Percentiles rank a stretch among this genome's conserved stretches.
Evolutionary conservation across 2,329 filamentous ascomycete species (phyloP).

Genomic region (Claviceps citrina): DNA sequence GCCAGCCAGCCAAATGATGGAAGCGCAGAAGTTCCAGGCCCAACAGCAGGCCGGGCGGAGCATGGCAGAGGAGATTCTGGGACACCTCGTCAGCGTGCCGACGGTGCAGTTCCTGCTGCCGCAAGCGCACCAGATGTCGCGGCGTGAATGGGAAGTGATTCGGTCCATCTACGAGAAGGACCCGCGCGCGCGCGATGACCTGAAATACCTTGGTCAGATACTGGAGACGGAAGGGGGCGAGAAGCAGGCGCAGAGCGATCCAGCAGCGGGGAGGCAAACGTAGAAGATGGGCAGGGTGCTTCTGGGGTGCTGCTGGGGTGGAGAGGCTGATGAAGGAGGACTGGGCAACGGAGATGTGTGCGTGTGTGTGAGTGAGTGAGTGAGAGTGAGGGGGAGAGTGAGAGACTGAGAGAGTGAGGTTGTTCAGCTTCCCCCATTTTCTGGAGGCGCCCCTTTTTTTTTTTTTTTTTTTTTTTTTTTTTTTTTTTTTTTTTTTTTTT

Average conservation of each 20-base stretch:
- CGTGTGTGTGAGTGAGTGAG: too few relatives aligned
- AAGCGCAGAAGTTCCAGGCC: constrained; percentile 24
- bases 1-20: constrained; percentile 11
- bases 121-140: constrained; percentile 51
- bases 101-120: constrained; percentile 55
- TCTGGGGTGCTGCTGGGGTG: background rate
- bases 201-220: constrained; percentile 38
- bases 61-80: constrained; percentile 48
- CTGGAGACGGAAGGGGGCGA: constrained; percentile 32
- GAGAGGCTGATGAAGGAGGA: background rate
- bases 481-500: too few relatives aligned
- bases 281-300: background rate
- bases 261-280: constrained; percentile 2
- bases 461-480: background rate
- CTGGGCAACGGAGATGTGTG: too few relatives aligned
- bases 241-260: constrained; percentile 7
- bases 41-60: constrained; percentile 38
- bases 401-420: too few relatives aligned
- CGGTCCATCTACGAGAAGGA: constrained; percentile 51
- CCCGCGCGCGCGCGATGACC: constrained; percentile 47
- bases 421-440: too few relatives aligned
- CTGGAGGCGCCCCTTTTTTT: too few relatives aligned
- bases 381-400: too few relatives aligned
- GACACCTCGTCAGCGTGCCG: constrained; percentile 43
- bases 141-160: constrained; percentile 62